Percentiles rank a stretch among this genome's conserved stretches.
Conservation (phyloP, 1,139 yeast species). For the Casaregolazyma lundiana region DNA sequence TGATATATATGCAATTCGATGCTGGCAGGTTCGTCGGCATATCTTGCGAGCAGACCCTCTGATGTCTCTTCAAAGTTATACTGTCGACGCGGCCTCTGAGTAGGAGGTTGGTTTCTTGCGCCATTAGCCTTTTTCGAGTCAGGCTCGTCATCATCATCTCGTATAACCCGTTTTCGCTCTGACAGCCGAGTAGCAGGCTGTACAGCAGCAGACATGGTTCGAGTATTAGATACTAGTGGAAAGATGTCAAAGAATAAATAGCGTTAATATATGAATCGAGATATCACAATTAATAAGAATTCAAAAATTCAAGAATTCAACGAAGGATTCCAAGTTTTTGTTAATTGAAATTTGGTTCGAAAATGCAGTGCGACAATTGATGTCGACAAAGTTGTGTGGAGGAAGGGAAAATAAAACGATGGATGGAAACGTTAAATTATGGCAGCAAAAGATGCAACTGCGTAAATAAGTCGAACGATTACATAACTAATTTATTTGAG, state of each 20-base stretch:
- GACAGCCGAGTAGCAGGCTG: conserved; percentile 18
- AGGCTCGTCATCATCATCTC: conserved; percentile 28
- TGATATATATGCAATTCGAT: conserved; percentile 86
- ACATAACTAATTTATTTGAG: too few species aligned
- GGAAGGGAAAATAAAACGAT: too few species aligned
- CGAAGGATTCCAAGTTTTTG: too few species aligned
- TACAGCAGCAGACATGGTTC: neutral
- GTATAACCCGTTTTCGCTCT: conserved; percentile 29
- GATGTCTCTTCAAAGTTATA: conserved; percentile 54
- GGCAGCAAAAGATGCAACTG: too few species aligned
- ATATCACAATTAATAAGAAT: too few species aligned
- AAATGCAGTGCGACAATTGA: too few species aligned
- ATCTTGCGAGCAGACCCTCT: conserved; percentile 71
- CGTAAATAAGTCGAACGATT: too few species aligned
- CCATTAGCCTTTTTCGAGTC: conserved; percentile 5
- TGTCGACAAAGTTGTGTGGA: too few species aligned
- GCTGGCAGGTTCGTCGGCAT: conserved; percentile 74
- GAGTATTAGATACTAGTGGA: neutral
- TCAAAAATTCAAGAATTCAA: too few species aligned
- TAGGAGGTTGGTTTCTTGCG: conserved; percentile 10
- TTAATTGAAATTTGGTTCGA: too few species aligned
- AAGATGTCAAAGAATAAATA: neutral
- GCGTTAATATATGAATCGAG: too few species aligned
- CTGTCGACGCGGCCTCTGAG: conserved; percentile 20
- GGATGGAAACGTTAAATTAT: too few species aligned